Conservation (phyloP, 768 basidiomycete genomes). For the Hortiboletus campestris region DNA sequence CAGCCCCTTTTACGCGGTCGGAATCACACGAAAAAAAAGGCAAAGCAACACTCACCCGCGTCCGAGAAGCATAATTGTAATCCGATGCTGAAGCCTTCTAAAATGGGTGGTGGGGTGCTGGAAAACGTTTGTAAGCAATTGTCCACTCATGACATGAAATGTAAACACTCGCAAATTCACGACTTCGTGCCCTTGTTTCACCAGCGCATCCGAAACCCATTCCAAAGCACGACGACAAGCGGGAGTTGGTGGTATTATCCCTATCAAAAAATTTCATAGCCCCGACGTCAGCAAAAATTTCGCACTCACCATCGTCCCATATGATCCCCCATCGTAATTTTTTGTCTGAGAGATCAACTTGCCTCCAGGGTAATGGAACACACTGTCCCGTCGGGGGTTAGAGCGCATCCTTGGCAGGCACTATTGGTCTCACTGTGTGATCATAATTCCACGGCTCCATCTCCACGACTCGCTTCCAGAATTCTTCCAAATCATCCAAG, state of each 20-base stretch:
- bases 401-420: not conserved
- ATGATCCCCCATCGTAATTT: constrained; percentile 42
- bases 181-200: constrained; percentile 39
- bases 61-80: constrained; percentile 58
- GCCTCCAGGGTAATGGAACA: constrained; percentile 42
- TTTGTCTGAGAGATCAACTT: constrained; percentile 30
- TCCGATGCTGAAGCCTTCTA: constrained; percentile 49
- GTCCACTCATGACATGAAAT: not conserved
- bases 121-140: not conserved
- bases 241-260: constrained; percentile 38
- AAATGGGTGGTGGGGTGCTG: constrained; percentile 46
- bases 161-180: constrained; percentile 37
- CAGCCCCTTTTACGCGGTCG: constrained; percentile 37
- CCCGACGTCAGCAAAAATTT: not conserved
- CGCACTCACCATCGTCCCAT: constrained; percentile 40
- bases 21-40: not conserved
- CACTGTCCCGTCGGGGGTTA: constrained; percentile 30
- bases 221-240: constrained; percentile 40
- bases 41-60: constrained; percentile 38
- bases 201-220: constrained; percentile 33
- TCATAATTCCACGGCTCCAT: constrained; percentile 46
- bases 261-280: constrained; percentile 16
- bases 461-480: constrained; percentile 42
- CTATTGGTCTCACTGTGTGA: constrained; percentile 31
- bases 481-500: constrained; percentile 41